These are phyloP conservation scores for Bretziella fagacearum DNA, from an alignment of 2,329 filamentous ascomycete genomes.

Conservation along the genomic window DNA sequence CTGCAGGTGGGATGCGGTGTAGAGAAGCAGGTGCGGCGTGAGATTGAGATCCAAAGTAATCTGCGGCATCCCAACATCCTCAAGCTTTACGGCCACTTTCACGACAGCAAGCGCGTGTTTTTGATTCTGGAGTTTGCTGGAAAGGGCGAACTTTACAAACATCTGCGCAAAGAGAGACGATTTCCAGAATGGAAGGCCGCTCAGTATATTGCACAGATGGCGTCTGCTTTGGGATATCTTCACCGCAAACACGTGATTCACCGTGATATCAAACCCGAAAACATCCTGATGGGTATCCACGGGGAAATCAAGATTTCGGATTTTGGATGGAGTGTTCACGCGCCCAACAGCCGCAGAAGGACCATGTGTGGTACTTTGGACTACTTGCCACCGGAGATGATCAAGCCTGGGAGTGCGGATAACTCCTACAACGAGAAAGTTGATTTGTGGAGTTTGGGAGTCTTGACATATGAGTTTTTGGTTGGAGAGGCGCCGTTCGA, in stretches of 20 bases:
- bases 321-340: slow-evolving; percentile 97
- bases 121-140: slow-evolving; percentile 75
- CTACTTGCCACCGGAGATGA: slow-evolving; percentile 96
- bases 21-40: slow-evolving; percentile 72
- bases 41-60: slow-evolving; percentile 82
- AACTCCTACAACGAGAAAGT: slow-evolving; percentile 93
- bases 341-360: slow-evolving; percentile 79
- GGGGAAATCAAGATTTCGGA: slow-evolving; percentile 98
- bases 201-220: slow-evolving; percentile 80
- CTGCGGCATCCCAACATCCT: slow-evolving; percentile 74
- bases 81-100: slow-evolving; percentile 72
- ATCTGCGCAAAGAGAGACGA: slow-evolving; percentile 57
- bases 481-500: slow-evolving; percentile 95
- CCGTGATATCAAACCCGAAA: slow-evolving; percentile 93
- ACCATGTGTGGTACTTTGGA: slow-evolving; percentile 97
- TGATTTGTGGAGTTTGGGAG: slow-evolving; percentile 88
- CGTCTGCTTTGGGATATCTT: slow-evolving; percentile 72
- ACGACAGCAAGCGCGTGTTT: slow-evolving; percentile 76
- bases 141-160: slow-evolving; percentile 77
- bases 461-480: slow-evolving; percentile 89
- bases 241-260: slow-evolving; percentile 98
- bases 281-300: slow-evolving; percentile 88
- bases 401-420: slow-evolving; percentile 61
- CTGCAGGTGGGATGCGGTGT: slow-evolving; percentile 53
- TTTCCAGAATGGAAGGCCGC: slow-evolving; percentile 79